Evolutionary conservation across 352 stramenopile genomes (phyloP), one percentile per base, ranked within the genome.

Genomic region (Chrysophaeum taylorii): DNA sequence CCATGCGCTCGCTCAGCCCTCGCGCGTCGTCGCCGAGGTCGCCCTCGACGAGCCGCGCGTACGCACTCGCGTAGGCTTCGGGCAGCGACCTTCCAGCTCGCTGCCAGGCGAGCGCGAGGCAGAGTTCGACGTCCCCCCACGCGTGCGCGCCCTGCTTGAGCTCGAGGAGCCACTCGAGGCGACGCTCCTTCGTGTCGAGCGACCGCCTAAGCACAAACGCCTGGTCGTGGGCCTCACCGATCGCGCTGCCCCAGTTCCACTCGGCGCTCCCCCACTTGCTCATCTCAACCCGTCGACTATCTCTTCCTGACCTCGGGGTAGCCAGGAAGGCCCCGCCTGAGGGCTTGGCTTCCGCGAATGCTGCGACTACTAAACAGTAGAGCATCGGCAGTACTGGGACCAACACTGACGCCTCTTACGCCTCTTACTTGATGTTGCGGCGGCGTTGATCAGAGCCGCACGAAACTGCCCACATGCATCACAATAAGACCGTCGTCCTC

Each of bases 191-290:
- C 12, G 57, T 48, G 2, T 7, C 36, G 9, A 66, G 36, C 2
- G 1, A 14, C 16, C 12, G 2, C 1, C 57, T 31, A 9, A 66
- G 35, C 15, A 27, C 33, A 31, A 35, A 18, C 12, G 57, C 57
- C 18, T 23, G 12, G 57, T 66, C 57, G 57, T 66, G 57, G 1
- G 33, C 57, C 18, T 16, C 23, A 2, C 57, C 57, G 15, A 15
- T 31, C 12, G 57, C 57, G 18, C 12, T 33, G 31, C 57, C 57
- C 57, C 57, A 66, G n/a, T 66, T 66, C 57, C 57, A 66, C 2
- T 2, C 57, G 1, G 14, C 16, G 1, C 33, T 27, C 12, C 57
- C 57, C 57, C 57, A 66, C 4, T 2, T 37, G 25, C 35, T 12
- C 15, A 31, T 31, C 7, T 7, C 45, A 25, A 12, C 45, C 7